phyloP scores from a whole-genome alignment of 2,329 filamentous ascomycete genomes.

The Aspergillus sp. region DNA sequence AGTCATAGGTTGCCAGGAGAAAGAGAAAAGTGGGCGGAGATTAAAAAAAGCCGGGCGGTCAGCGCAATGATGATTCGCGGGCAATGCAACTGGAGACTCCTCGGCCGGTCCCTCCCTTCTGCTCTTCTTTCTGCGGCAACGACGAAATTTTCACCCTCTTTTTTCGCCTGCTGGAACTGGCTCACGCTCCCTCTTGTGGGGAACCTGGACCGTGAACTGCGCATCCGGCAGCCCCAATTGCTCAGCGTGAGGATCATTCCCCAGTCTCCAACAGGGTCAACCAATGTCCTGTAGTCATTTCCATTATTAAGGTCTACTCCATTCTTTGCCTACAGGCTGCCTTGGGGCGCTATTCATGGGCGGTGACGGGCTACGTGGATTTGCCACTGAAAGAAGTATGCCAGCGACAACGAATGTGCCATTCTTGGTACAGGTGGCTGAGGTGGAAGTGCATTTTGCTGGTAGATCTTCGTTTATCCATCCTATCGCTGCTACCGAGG shows the following conservation, averaged over 20 bases:
- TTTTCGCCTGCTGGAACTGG: slow-evolving; percentile 3
- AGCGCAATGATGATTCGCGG: slow-evolving; percentile 15
- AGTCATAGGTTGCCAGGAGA: slow-evolving; percentile 31
- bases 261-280: slow-evolving; percentile 14
- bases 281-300: slow-evolving; percentile 16
- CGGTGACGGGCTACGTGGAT: not conserved
- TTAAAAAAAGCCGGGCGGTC: slow-evolving; percentile 32
- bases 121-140: slow-evolving; percentile 26
- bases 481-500: slow-evolving; percentile 5
- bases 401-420: not conserved
- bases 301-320: slow-evolving; percentile 14
- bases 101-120: slow-evolving; percentile 6
- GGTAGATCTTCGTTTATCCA: slow-evolving; percentile 8
- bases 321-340: not conserved
- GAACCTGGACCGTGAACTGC: slow-evolving; percentile 21
- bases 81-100: slow-evolving; percentile 17
- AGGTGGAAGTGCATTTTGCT: not conserved
- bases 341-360: not conserved
- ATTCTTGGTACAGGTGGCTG: not conserved
- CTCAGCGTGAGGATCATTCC: slow-evolving; percentile 19
- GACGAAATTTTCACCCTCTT: slow-evolving; percentile 26
- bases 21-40: slow-evolving; percentile 30
- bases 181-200: slow-evolving; percentile 17
- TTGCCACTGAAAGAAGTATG: not conserved
- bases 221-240: slow-evolving; percentile 22